Evolutionary conservation across 768 basidiomycete genomes (phyloP).

Genomic region (Boletus insuetus): DNA sequence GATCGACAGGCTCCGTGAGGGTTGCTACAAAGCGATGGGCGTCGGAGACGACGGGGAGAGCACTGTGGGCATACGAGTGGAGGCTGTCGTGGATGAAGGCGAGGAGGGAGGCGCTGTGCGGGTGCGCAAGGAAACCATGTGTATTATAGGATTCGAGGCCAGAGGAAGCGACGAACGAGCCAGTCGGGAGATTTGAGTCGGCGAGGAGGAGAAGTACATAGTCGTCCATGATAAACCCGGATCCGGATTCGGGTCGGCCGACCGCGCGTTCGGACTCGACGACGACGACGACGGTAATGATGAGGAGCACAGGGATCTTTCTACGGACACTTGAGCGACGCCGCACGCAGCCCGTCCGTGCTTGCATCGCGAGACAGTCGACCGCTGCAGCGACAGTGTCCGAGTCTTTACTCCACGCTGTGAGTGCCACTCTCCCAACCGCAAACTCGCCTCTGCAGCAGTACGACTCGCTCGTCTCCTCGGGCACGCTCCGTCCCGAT

Average conservation of each 20-base stretch:
- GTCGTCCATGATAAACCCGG: slow-evolving; percentile 25
- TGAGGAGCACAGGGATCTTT: not conserved
- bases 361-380: slow-evolving; percentile 12
- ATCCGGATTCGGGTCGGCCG: not conserved
- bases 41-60: slow-evolving; percentile 77
- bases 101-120: slow-evolving; percentile 29
- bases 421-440: not conserved
- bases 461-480: slow-evolving; percentile 48
- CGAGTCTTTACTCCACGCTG: not conserved
- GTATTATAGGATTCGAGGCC: slow-evolving; percentile 88
- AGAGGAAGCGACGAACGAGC: slow-evolving; percentile 92
- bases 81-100: slow-evolving; percentile 72
- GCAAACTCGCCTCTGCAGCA: slow-evolving; percentile 31
- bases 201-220: slow-evolving; percentile 78
- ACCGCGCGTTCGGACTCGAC: not conserved
- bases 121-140: slow-evolving; percentile 66
- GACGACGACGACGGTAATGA: slow-evolving; percentile 5
- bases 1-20: slow-evolving; percentile 12
- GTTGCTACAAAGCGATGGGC: slow-evolving; percentile 47
- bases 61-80: slow-evolving; percentile 71
- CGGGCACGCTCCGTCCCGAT: slow-evolving; percentile 66
- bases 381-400: slow-evolving; percentile 1
- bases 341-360: not conserved
- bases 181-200: slow-evolving; percentile 94
- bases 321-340: not conserved